These are phyloP conservation scores for Starmerella etchellsii DNA, from an alignment of 805 yeast species.

Conservation along the genomic window DNA sequence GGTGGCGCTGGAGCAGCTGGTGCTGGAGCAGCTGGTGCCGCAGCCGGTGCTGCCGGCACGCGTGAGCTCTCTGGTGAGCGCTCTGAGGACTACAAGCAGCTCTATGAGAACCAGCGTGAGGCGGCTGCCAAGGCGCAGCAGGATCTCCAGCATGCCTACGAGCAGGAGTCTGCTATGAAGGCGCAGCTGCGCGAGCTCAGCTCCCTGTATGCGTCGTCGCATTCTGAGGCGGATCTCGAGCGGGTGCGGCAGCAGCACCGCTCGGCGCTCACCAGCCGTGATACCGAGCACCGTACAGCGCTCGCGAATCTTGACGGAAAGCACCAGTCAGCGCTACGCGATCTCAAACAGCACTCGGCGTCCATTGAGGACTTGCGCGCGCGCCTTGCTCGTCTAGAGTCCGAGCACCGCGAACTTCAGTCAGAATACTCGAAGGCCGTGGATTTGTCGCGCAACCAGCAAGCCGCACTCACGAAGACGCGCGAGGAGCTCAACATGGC, in stretches of 20 bases:
- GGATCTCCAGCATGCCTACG: constrained; percentile 24
- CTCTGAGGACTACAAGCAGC: constrained; percentile 11
- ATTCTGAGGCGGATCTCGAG: constrained; percentile 19
- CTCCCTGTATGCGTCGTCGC: constrained; percentile 17
- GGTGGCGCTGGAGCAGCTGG: constrained; percentile 5
- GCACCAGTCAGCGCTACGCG: constrained; percentile 5
- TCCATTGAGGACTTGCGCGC: constrained; percentile 16
- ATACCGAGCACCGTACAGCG: constrained; percentile 11
- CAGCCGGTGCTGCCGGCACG: constrained; percentile 1
- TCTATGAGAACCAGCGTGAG: constrained; percentile 23
- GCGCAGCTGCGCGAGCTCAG: constrained; percentile 21
- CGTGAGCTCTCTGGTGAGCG: not conserved
- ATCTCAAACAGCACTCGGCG: constrained; percentile 2
- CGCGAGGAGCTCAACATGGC: constrained; percentile 57
- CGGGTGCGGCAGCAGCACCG: constrained; percentile 5
- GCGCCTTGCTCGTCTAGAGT: constrained; percentile 31
- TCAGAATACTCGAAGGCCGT: constrained; percentile 59
- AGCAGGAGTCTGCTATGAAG: constrained; percentile 19
- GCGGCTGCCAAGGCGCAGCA: constrained; percentile 25
- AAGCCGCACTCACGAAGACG: constrained; percentile 58
- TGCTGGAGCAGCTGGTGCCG: not conserved
- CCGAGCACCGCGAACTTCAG: constrained; percentile 36
- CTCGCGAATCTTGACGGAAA: constrained; percentile 9
- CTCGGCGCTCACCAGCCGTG: too few relatives aligned
- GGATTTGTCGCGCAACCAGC: constrained; percentile 59